Evolutionary conservation across 139 green algal genomes (phyloP).

Genomic region (Chlamydomonas sphaeroides): DNA sequence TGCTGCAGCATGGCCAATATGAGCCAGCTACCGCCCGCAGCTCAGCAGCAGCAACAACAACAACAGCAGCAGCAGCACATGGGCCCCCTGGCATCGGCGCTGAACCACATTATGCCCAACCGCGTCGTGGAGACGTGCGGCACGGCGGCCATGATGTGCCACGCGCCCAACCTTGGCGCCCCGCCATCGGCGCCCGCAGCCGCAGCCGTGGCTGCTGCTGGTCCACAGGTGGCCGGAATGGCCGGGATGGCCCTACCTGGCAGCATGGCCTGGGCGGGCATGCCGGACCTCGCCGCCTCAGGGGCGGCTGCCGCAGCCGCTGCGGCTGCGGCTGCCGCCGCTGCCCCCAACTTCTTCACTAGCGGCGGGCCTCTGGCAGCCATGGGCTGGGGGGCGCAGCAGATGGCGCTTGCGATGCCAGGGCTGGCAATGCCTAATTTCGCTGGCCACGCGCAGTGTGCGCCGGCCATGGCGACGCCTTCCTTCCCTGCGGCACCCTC

Average conservation of each 20-base stretch:
- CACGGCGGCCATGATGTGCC: neutral
- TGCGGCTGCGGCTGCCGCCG: neutral
- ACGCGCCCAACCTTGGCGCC: neutral
- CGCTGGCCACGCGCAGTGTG: neutral
- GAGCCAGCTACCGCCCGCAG: too few relatives aligned
- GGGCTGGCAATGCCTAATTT: conserved; percentile 1
- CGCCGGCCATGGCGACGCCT: neutral
- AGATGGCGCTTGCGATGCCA: conserved; percentile 20
- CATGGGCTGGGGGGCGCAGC: conserved; percentile 32
- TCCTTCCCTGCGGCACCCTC: neutral
- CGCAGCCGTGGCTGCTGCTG: neutral
- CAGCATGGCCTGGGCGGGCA: neutral
- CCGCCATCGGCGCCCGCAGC: neutral
- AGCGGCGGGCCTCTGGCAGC: neutral
- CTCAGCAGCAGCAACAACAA: neutral
- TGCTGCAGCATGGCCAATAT: conserved; percentile 27
- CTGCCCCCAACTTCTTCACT: neutral
- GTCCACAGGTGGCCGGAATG: neutral
- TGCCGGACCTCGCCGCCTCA: neutral
- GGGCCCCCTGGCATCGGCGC: neutral
- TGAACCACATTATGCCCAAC: neutral
- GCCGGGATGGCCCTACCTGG: neutral
- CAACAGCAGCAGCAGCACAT: neutral
- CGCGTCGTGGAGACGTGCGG: conserved; percentile 10
- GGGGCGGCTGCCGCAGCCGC: neutral